Evolutionary conservation across 306 rosid species (phyloP), one percentile per base, ranked within the genome.

Genomic region (Sicyos baderoa): DNA sequence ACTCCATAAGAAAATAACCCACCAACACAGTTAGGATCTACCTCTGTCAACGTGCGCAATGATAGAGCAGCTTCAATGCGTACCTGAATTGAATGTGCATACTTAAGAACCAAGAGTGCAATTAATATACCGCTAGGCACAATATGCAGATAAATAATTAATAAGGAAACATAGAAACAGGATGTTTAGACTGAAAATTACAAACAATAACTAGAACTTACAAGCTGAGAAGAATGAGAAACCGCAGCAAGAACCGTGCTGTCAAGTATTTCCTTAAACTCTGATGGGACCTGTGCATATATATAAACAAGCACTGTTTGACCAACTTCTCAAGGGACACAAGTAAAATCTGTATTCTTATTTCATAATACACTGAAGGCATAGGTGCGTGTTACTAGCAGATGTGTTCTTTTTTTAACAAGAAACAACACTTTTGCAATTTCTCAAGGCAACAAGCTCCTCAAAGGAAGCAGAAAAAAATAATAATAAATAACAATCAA

Each of bases 11-110:
- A 87, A 79, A 89, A 84, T 81, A 92, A 85, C 35, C 98, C 98
- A 72, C 98, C 90, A 54, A 92, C 98, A 84, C 98, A 92, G 59
- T 96, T 84, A 62, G 96, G 98, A 85, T 92, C 96, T 73, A 92
- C 96, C 84, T 92, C 98, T 68, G 91, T 95, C 86, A 92, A 74
- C 19, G 95, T 70, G 53, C 94, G 96, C 75, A 92, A 77, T 27
- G 95, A 84, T 76, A 89, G 83, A 79, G 95, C 89, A 80, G 98
- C 98, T 83, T 92, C 98, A 68, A 89, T 80, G 60, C 98, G 89
- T 54, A 92, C 98, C 98, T 92, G 85, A 71, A 44, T 8, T 58
- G 72, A 75, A 68, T 54, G 53, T 17, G 68, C 3, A 6, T 3
- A 60, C 10, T 29, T 60, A 15, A 58, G 44, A 58, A 32, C 49